Conservation (phyloP, 2,329 filamentous ascomycete genomes). For the Epichloe elymi region DNA sequence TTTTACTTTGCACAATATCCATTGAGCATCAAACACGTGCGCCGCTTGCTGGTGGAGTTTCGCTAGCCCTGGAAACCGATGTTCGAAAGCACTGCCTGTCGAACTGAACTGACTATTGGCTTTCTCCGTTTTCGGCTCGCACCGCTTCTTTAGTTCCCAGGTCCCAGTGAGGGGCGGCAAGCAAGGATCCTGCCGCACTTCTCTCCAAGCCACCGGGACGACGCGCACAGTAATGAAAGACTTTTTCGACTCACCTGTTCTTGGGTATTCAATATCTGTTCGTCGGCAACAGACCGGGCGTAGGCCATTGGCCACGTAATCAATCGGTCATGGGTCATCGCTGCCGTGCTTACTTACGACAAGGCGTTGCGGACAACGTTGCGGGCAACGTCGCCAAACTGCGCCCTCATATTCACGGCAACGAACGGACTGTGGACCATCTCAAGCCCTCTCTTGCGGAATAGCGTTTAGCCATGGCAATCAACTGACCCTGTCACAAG, state of each 20-base stretch:
- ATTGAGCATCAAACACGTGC: constrained; percentile 24
- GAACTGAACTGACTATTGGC: background rate
- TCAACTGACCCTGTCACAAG: constrained; percentile 1
- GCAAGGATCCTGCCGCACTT: constrained; percentile 13
- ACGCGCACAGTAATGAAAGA: background rate
- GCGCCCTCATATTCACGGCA: background rate
- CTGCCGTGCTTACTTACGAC: background rate
- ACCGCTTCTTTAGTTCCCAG: constrained; percentile 19
- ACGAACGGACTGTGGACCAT: background rate
- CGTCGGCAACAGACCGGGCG: background rate
- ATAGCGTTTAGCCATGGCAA: constrained; percentile 1
- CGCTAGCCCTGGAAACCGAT: background rate
- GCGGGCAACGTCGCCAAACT: background rate
- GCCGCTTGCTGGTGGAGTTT: constrained; percentile 11
- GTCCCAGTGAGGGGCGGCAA: constrained; percentile 9
- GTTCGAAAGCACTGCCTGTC: background rate
- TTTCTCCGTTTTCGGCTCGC: constrained; percentile 22
- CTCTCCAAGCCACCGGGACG: constrained; percentile 9
- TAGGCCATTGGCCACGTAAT: background rate
- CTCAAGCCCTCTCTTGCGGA: background rate
- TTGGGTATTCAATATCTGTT: background rate
- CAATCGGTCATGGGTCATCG: background rate
- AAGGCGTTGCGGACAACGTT: background rate
- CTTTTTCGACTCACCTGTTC: background rate
- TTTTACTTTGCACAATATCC: constrained; percentile 12